Base-by-base conservation (phyloP, 2,329 filamentous ascomycete species). In the Ceratocystiopsis sp. region DNA sequence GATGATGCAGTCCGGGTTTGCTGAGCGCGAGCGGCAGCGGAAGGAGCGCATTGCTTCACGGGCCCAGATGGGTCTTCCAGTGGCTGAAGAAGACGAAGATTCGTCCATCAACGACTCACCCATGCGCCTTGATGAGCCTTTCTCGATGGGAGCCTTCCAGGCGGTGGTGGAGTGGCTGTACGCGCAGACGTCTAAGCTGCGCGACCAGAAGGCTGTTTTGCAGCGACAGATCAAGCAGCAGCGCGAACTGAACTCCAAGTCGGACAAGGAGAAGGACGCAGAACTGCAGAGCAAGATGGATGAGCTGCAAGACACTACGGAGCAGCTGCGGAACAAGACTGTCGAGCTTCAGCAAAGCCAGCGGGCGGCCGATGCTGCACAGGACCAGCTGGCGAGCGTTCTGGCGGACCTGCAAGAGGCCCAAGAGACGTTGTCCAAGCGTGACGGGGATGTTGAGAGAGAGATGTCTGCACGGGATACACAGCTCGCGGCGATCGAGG, bases 151-250 rank as follows among this genome's bases (percentile, higher is more conserved):
- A 18, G 83, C 79, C 17, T 93, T 96, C 57, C 80, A 78, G 15
- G 66, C 73, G 10, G 84, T 84, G 54, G 77, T 96, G 1, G 80
- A 86, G 53, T 81, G 77, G 62, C 65, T 95, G 5, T 84, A 86
- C 55, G 68, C 70, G 36, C 81, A 84, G 46, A 74, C 84, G n/a
- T 80, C 78, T 16, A 74, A 74, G 17, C 66, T 95, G 34, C 79
- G 84, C 48, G 84, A 94, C 52, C 87, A 96, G 57, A 93, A 94
- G 57, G 75, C 77, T 40, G 87, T 94, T 18, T 69, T 96, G 10
- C 81, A 89, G 54, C 77, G 86, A 37, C 87, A 96, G 58, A 89
- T 95, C 54, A 89, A 93, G 62, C 87, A 96, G 57, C 89, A 96
- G 61, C 81, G 87, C 46, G 85, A 93, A 55, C 71, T 95, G 45